Evolutionary conservation across 2,329 filamentous ascomycete genomes (phyloP).

Genomic region (Cladosporium sp.): DNA sequence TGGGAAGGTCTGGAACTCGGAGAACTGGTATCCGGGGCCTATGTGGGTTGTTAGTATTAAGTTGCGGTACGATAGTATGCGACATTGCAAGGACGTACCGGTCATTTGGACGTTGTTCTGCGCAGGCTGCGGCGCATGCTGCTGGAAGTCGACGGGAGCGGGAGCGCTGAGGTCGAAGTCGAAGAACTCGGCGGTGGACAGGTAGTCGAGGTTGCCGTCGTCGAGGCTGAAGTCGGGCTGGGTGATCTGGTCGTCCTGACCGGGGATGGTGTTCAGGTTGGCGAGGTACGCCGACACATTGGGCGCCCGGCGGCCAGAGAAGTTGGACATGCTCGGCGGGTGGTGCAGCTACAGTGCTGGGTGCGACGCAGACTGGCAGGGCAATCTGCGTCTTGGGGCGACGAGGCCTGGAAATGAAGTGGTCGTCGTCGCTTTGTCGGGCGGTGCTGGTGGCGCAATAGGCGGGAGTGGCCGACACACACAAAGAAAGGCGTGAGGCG

Average conservation of each 20-base stretch:
- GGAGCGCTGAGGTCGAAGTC: slow-evolving; percentile 54
- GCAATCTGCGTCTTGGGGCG: slow-evolving; percentile 6
- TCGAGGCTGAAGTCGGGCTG: slow-evolving; percentile 58
- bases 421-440: slow-evolving; percentile 3
- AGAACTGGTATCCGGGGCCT: slow-evolving; percentile 41
- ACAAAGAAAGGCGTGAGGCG: background rate
- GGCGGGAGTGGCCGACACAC: background rate
- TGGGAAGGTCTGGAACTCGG: slow-evolving; percentile 42
- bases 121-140: slow-evolving; percentile 9
- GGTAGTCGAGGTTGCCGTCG: slow-evolving; percentile 47
- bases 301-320: slow-evolving; percentile 70
- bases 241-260: slow-evolving; percentile 57
- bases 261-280: slow-evolving; percentile 70
- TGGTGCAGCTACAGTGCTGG: background rate
- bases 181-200: slow-evolving; percentile 60
- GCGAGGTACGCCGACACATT: slow-evolving; percentile 89
- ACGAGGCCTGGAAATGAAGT: background rate
- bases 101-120: slow-evolving; percentile 10
- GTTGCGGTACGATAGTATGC: background rate
- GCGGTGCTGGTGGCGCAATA: background rate
- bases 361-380: slow-evolving; percentile 9
- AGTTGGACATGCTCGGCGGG: slow-evolving; percentile 59
- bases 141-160: slow-evolving; percentile 7
- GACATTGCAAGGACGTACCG: background rate
- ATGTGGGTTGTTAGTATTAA: background rate